Evolutionary conservation across 768 basidiomycete genomes (phyloP), one percentile per base, ranked within the genome.

Genomic region (Trametes gibbosa): DNA sequence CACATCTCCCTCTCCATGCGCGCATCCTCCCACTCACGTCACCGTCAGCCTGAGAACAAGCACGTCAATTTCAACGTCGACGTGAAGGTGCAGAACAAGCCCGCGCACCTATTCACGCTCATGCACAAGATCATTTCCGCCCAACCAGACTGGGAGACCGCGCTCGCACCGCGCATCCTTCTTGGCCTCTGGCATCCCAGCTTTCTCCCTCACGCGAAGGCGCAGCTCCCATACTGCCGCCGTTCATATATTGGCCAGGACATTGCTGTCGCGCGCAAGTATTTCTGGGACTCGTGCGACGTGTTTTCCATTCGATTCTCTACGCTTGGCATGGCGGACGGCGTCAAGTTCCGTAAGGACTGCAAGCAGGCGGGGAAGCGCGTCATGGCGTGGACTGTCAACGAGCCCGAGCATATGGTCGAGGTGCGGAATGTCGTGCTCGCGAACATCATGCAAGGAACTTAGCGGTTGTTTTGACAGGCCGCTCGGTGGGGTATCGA

Each of bases 321-420:
- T 0, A 74, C 84, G 6, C 76, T 98, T 41, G 83, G 87, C 9
- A 85, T 84, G 2, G 71, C 76, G 1, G 91, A 92, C 59, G 96
- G 96, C 2, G 79, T 82, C 59, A 81, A 73, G 82, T 98, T 99
- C 77, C 77, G 87, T 55, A 73, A 77, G 46, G 89, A 95, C 64
- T 95, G 92, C 76, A 85, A 86, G 70, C 77, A 69, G 16, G 84
- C 84, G 0, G 89, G 89, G 19, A 97, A 97, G 81, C 80, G 81
- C 64, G 65, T 98, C 56, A 88, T 95, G 83, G 92, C 94, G 3
- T 98, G 95, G 97, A 99, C 97, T 0, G 96, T 98, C 25, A 99
- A 99, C 68, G 81, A 87, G 46, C 85, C 85, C 10, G 84, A 84
- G 53, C 86, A 93, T 68, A 93, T 94, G 92, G 89, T 92, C 81